A percentile compares a stretch with the other conserved stretches of the same genome.
phyloP scores from a whole-genome alignment of 2,329 filamentous ascomycete genomes.

The Xylariaceae sp. region DNA sequence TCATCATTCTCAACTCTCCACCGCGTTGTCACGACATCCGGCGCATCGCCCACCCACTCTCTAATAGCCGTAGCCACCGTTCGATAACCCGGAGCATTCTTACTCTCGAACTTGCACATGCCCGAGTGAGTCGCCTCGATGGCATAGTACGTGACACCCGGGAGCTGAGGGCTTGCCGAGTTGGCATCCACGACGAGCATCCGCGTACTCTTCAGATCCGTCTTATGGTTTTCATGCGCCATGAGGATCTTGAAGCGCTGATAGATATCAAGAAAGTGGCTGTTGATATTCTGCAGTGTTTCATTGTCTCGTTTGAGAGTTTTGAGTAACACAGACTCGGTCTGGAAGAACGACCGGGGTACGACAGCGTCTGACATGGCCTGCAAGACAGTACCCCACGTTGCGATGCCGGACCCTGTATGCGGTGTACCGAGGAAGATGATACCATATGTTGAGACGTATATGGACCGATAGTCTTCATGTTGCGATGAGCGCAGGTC shows the following conservation, averaged over 20 bases:
- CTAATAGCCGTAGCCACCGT: slow-evolving; percentile 46
- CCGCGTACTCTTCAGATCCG: slow-evolving; percentile 61
- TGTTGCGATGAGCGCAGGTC: slow-evolving; percentile 56
- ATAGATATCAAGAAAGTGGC: slow-evolving; percentile 67
- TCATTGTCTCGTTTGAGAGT: slow-evolving; percentile 72
- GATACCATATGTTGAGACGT: slow-evolving; percentile 70
- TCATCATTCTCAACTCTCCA: slow-evolving; percentile 61
- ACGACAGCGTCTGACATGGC: slow-evolving; percentile 62
- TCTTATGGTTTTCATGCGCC: slow-evolving; percentile 71
- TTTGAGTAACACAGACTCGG: slow-evolving; percentile 63
- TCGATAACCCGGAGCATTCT: slow-evolving; percentile 61
- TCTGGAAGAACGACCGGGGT: slow-evolving; percentile 63
- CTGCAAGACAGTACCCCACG: slow-evolving; percentile 65
- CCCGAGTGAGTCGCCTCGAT: slow-evolving; percentile 42
- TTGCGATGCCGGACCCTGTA: slow-evolving; percentile 62
- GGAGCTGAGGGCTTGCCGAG: slow-evolving; percentile 65
- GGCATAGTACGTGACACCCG: slow-evolving; percentile 68
- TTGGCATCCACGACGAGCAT: slow-evolving; percentile 64
- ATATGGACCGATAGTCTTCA: slow-evolving; percentile 64
- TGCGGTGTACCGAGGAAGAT: slow-evolving; percentile 77
- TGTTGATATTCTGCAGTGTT: slow-evolving; percentile 70
- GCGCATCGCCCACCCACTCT: slow-evolving; percentile 52
- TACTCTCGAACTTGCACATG: slow-evolving; percentile 45
- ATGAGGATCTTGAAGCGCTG: slow-evolving; percentile 70
- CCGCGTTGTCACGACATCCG: slow-evolving; percentile 48